Evolutionary conservation across 1,284 basidiomycete species (phyloP).

Genomic region (Lentinula novae-zelandiae): DNA sequence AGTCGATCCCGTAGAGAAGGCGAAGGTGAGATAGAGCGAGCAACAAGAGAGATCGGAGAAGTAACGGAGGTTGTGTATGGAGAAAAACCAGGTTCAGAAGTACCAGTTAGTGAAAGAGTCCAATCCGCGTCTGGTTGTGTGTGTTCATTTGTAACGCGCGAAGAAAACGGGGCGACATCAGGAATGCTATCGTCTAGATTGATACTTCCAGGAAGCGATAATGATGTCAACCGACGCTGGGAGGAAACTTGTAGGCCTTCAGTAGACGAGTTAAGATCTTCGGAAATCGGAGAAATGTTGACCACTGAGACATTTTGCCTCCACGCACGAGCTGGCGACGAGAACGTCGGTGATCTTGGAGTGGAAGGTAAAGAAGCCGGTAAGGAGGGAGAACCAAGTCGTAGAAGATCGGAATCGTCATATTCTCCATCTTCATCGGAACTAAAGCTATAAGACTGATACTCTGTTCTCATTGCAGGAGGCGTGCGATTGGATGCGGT

Average conservation of each 20-base stretch:
- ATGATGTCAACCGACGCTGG: conserved; percentile 8
- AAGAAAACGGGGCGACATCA: not conserved
- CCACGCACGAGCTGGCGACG: not conserved
- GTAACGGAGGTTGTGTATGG: not conserved
- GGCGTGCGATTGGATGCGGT: conserved; percentile 22
- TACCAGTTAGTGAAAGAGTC: not conserved
- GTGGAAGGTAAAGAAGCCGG: conserved; percentile 8
- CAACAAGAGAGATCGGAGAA: not conserved
- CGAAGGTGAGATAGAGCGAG: conserved; percentile 2
- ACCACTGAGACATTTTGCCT: not conserved
- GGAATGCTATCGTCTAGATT: conserved; percentile 2
- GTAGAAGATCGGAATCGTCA: conserved; percentile 14
- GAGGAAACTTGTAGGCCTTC: conserved; percentile 7
- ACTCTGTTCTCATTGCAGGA: conserved; percentile 1
- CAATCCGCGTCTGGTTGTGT: not conserved
- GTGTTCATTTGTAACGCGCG: not conserved
- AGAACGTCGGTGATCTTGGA: conserved; percentile 5
- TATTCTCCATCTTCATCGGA: conserved; percentile 17
- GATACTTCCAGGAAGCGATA: conserved; percentile 12
- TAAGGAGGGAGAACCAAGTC: conserved; percentile 11
- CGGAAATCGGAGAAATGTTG: conserved; percentile 9
- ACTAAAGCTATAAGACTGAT: conserved; percentile 21
- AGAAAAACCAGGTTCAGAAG: not conserved
- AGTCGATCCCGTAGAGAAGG: conserved; percentile 6
- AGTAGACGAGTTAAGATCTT: conserved; percentile 2